Evolutionary conservation across 345 rosid species (phyloP).

Genomic region (Psidium friedrichsthalianum): DNA sequence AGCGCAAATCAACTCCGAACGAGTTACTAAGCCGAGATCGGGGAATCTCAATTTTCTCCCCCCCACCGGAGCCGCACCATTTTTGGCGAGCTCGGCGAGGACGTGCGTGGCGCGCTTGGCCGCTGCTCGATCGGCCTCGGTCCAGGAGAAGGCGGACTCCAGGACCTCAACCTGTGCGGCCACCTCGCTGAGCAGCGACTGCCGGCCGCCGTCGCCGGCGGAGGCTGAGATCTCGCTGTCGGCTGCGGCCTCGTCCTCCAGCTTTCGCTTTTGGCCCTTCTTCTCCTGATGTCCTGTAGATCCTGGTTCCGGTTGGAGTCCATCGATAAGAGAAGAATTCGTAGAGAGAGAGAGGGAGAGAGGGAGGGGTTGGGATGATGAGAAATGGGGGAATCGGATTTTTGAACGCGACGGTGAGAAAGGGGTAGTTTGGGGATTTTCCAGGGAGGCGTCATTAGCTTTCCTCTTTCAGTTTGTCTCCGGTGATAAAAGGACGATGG

Average conservation of each 20-base stretch:
- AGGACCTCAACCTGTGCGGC: constrained; percentile 65
- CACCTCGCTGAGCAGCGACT: constrained; percentile 49
- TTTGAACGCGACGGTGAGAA: constrained; percentile 1
- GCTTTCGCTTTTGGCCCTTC: constrained; percentile 89
- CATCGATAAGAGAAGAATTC: not conserved
- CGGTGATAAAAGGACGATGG: not conserved
- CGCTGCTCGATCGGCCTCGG: constrained; percentile 86
- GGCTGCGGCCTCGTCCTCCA: constrained; percentile 54
- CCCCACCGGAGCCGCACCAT: constrained; percentile 36
- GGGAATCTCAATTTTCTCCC: not conserved
- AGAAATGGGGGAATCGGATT: constrained; percentile 5
- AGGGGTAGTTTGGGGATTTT: constrained; percentile 40
- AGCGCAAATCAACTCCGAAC: constrained; percentile 2
- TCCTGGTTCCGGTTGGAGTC: constrained; percentile 3
- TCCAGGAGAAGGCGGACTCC: constrained; percentile 66
- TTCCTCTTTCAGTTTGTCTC: not conserved
- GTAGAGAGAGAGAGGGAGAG: not conserved
- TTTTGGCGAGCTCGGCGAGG: constrained; percentile 96
- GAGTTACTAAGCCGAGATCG: not conserved
- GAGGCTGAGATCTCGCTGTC: constrained; percentile 55
- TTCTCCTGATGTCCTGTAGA: constrained; percentile 57
- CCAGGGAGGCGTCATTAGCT: not conserved
- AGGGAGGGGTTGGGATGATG: not conserved
- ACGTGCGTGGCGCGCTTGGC: constrained; percentile 93
- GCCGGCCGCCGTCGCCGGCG: constrained; percentile 53